Evolutionary conservation across 2,329 filamentous ascomycete genomes (phyloP).

Genomic region (Sarocladium kiliense): DNA sequence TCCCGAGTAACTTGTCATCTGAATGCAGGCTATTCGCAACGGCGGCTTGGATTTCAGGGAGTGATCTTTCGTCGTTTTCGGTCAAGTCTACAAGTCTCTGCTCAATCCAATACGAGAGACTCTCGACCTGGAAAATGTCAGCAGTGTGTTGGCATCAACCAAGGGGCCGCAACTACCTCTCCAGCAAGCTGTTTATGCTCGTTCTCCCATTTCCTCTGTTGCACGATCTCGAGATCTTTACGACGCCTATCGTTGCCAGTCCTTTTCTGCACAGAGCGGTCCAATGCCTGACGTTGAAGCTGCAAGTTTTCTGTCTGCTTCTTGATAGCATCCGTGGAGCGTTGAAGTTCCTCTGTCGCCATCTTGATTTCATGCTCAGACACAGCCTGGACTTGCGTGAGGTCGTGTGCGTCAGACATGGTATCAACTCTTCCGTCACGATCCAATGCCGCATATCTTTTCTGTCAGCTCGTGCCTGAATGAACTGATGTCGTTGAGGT

Average conservation of each 20-base stretch:
- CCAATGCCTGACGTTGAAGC: slow-evolving; percentile 57
- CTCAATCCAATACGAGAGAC: slow-evolving; percentile 40
- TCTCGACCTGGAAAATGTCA: slow-evolving; percentile 35
- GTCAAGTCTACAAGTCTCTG: slow-evolving; percentile 44
- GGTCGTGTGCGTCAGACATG: slow-evolving; percentile 38
- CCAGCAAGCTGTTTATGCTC: slow-evolving; percentile 35
- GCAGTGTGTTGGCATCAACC: background rate
- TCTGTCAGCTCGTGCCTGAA: background rate
- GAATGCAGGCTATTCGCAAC: slow-evolving; percentile 47
- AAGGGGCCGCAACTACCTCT: slow-evolving; percentile 27
- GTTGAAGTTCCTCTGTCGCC: slow-evolving; percentile 59
- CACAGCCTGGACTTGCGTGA: slow-evolving; percentile 44
- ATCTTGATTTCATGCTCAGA: slow-evolving; percentile 53
- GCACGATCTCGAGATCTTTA: slow-evolving; percentile 22
- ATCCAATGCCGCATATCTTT: slow-evolving; percentile 45
- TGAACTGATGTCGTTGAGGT: background rate
- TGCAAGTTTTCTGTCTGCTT: slow-evolving; percentile 58
- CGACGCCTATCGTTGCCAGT: slow-evolving; percentile 23
- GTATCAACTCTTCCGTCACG: slow-evolving; percentile 42
- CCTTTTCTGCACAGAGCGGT: slow-evolving; percentile 39
- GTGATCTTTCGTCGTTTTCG: slow-evolving; percentile 37
- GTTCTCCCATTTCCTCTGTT: slow-evolving; percentile 25
- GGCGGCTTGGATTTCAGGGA: slow-evolving; percentile 39
- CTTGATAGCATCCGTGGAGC: slow-evolving; percentile 59
- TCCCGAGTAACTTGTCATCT: slow-evolving; percentile 61